Conservation (phyloP, 352 stramenopile genomes). For the Pythium myriotylum region DNA sequence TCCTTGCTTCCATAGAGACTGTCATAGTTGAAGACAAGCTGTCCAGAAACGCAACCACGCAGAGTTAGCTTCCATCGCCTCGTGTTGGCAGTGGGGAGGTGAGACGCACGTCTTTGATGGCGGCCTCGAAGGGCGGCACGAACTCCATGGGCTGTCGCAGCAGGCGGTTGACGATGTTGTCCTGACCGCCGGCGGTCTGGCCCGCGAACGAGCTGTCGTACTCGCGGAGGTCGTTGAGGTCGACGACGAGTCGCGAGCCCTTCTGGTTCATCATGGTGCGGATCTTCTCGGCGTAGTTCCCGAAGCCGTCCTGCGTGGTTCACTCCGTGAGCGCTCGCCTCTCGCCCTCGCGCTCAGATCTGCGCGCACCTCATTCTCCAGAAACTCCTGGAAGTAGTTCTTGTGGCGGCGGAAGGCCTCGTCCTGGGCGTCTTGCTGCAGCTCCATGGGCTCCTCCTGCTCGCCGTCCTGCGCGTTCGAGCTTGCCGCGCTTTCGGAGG, state of each 20-base stretch:
- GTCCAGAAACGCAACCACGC: neutral
- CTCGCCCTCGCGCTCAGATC: neutral
- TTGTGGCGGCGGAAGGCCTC: constrained; percentile 87
- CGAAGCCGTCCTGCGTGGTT: constrained; percentile 55
- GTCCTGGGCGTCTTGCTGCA: constrained; percentile 84
- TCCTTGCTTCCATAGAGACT: constrained; percentile 83
- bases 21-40: constrained; percentile 80
- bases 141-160: constrained; percentile 85
- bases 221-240: constrained; percentile 91
- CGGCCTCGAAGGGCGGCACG: constrained; percentile 82
- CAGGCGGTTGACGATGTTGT: constrained; percentile 79
- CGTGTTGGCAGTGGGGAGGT: neutral
- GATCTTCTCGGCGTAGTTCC: constrained; percentile 82
- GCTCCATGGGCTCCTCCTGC: constrained; percentile 50
- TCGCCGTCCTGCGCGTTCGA: constrained; percentile 22
- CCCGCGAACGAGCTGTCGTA: constrained; percentile 88
- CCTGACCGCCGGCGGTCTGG: constrained; percentile 47
- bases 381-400: constrained; percentile 86
- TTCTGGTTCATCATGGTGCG: constrained; percentile 84
- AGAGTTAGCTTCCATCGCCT: neutral
- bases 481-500: constrained; percentile 24
- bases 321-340: neutral
- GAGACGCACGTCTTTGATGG: constrained; percentile 59
- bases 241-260: constrained; percentile 72
- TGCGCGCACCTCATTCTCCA: constrained; percentile 68